phyloP scores from a whole-genome alignment of 345 rosid genomes.

The Camelina neglecta region DNA sequence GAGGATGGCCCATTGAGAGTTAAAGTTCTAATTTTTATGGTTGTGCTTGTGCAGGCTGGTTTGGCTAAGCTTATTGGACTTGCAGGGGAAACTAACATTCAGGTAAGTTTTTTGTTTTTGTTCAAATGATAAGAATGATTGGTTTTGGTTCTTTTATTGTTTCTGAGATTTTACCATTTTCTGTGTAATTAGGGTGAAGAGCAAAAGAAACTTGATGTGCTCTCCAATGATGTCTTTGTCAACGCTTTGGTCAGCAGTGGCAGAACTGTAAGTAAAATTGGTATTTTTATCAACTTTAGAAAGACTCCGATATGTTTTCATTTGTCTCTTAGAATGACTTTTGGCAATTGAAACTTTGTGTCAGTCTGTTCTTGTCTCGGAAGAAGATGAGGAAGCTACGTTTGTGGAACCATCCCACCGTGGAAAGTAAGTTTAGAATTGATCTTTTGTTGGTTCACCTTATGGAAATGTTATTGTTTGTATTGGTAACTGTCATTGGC shows the following conservation, averaged over 20 bases:
- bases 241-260: conserved; percentile 98
- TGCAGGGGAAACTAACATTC: conserved; percentile 96
- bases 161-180: conserved; percentile 20
- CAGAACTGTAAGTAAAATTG: conserved; percentile 68
- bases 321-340: not conserved
- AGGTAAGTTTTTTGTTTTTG: conserved; percentile 58
- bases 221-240: conserved; percentile 90
- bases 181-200: conserved; percentile 75
- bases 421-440: conserved; percentile 61
- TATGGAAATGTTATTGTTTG: not conserved
- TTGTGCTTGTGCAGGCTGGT: conserved; percentile 68
- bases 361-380: conserved; percentile 95
- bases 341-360: conserved; percentile 10
- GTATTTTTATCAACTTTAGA: not conserved
- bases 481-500: not conserved
- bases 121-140: no score
- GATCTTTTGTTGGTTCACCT: not conserved
- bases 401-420: conserved; percentile 77
- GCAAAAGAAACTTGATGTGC: conserved; percentile 97
- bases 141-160: not conserved
- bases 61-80: conserved; percentile 94
- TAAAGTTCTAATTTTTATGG: conserved; percentile 5
- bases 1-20: conserved; percentile 23
- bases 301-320: not conserved
- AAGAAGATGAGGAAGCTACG: conserved; percentile 96